Evolutionary conservation across 106 monocot species (phyloP), one percentile per base, ranked within the genome.

Genomic region (Gastrodia elata): DNA sequence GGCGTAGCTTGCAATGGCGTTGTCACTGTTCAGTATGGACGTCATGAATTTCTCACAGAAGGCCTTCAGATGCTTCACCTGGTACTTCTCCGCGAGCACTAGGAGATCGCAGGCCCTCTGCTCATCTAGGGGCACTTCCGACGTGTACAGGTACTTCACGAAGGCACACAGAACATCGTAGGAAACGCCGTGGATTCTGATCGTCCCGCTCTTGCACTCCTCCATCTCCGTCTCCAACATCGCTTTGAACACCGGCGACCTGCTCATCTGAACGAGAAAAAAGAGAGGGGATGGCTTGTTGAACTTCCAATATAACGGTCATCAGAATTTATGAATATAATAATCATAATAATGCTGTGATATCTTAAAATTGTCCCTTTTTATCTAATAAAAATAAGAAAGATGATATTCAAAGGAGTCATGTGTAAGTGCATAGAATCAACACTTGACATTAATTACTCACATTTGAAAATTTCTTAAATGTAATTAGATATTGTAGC

Each of bases 151-250:
- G 74, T 90, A 97, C 37, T 90, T 82, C 13, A 97, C 78, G 55
- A 97, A 97, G 25, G 92, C 61, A 2, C 90, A 84, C 20, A 97
- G 97, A 18, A 88, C 88, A 38, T 90, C 84, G 20, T 92, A 84
- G 2, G 97, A 84, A 74, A 86, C 87, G 49, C 93, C 92, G 6
- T 65, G 52, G 38, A 97, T 93, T 65, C 81, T 97, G 18, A 97
- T 97, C 40, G 79, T 74, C 38, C 97, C 92, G 18, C 92, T 97
- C 44, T 86, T 68, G 56, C 88, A 93, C 76, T 97, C 92, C 68
- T 86, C 89, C 96, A 96, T 96, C 58, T 92, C 92, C 56, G 75
- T 92, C 56, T 90, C 97, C 43, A 97, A 75, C 92, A 97, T 97
- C 28, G 97, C 97, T 76, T 76, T 92, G 52, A 97, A 97, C 13